Percentiles rank a stretch among this genome's conserved stretches.
Conservation (phyloP, 2,329 filamentous ascomycete species). For the Colletotrichum costaricense region DNA sequence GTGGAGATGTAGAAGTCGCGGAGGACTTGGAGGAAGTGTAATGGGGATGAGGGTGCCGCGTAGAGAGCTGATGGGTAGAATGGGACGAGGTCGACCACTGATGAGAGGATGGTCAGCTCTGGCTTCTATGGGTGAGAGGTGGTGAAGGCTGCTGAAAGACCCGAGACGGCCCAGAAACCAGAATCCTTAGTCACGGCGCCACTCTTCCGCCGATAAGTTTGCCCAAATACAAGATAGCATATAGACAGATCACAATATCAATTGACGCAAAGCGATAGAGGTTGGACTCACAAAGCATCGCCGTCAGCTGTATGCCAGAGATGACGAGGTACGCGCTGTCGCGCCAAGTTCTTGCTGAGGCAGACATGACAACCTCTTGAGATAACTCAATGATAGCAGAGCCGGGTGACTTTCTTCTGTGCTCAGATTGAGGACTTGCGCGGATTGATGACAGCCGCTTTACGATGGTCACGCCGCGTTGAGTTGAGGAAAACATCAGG, state of each 20-base stretch:
- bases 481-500: not conserved
- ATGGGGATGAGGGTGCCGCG: conserved; percentile 51
- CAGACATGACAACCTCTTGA: not conserved
- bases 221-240: not conserved
- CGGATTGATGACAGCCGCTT: not conserved
- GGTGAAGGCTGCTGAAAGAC: too few species aligned
- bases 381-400: not conserved
- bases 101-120: conserved; percentile 1
- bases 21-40: conserved; percentile 59
- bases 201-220: too few species aligned
- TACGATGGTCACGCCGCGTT: not conserved
- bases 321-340: conserved; percentile 51
- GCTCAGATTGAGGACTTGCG: not conserved
- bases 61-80: conserved; percentile 63
- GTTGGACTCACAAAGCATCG: conserved; percentile 36
- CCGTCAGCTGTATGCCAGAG: conserved; percentile 43
- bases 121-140: not conserved
- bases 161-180: not conserved
- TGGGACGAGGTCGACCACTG: conserved; percentile 65
- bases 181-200: too few species aligned
- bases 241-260: too few species aligned
- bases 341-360: conserved; percentile 36
- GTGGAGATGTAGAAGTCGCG: conserved; percentile 58
- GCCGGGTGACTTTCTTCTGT: too few species aligned
- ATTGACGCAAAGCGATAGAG: not conserved